A percentile compares a stretch with the other conserved stretches of the same genome.
These are phyloP conservation scores for Coemansia sp. DNA, from an alignment of 192 early-diverging fungal genomes.

Conservation along the genomic window DNA sequence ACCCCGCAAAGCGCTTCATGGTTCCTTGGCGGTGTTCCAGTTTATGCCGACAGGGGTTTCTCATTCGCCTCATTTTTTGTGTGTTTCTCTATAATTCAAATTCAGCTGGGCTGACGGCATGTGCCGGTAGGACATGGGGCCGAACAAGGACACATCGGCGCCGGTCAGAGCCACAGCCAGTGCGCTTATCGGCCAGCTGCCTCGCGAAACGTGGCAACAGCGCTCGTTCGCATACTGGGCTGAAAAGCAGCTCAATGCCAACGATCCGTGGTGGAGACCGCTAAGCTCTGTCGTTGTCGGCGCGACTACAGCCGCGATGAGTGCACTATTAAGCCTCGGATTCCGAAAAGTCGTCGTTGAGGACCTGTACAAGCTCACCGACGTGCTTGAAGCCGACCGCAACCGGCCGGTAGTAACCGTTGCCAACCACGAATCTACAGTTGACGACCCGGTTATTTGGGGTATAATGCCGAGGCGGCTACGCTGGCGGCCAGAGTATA, in stretches of 20 bases:
- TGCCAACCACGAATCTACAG: conserved; percentile 68
- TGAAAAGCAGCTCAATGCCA: conserved; percentile 21
- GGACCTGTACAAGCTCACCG: conserved; percentile 60
- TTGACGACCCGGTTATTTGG: conserved; percentile 76
- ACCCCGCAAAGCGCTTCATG: no score
- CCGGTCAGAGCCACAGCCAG: no score
- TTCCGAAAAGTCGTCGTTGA: conserved; percentile 47
- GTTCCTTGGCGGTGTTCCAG: no score
- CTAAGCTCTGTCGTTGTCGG: conserved; percentile 35
- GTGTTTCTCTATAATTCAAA: no score
- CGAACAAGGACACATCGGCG: not conserved
- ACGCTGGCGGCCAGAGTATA: conserved; percentile 44
- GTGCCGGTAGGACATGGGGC: not conserved
- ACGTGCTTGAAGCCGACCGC: conserved; percentile 54
- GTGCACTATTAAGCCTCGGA: conserved; percentile 15
- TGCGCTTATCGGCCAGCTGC: conserved; percentile 28
- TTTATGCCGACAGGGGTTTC: no score
- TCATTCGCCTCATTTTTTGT: not conserved
- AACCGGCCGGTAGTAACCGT: conserved; percentile 64
- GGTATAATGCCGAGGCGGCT: conserved; percentile 62
- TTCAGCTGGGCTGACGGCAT: no score
- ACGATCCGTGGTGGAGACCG: conserved; percentile 35
- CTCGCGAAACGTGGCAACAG: conserved; percentile 25
- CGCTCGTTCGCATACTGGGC: conserved; percentile 48
- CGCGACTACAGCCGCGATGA: conserved; percentile 17